A percentile compares a stretch with the other conserved stretches of the same genome.
These are phyloP conservation scores for Mikania micrantha DNA, from an alignment of 129 eudicot species.

Conservation along the genomic window DNA sequence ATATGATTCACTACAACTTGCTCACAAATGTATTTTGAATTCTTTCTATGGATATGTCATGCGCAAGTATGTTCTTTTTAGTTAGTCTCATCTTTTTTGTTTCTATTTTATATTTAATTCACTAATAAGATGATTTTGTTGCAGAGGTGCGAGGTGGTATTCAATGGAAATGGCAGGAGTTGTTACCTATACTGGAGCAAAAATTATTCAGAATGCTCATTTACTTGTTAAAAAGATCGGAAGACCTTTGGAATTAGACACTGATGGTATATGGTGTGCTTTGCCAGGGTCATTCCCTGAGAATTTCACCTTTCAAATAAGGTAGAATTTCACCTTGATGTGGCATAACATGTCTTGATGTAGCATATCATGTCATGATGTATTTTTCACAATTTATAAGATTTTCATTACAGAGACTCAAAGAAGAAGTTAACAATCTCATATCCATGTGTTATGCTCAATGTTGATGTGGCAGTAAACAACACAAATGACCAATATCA, in stretches of 20 bases:
- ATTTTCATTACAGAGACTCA: constrained; percentile 44
- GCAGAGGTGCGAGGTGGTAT: constrained; percentile 99
- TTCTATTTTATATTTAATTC: constrained; percentile 6
- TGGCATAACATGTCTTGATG: background rate
- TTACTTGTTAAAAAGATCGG: constrained; percentile 87
- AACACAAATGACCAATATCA: constrained; percentile 98
- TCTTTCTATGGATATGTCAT: constrained; percentile 98
- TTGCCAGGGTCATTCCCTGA: constrained; percentile 98
- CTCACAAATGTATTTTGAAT: constrained; percentile 97
- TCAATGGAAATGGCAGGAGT: constrained; percentile 99
- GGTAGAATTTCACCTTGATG: constrained; percentile 20
- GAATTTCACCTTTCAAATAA: constrained; percentile 85
- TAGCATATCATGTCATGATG: background rate
- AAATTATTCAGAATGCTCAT: constrained; percentile 94
- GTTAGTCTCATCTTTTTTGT: background rate
- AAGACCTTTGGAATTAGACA: constrained; percentile 93
- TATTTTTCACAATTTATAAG: constrained; percentile 8
- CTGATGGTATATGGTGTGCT: constrained; percentile 98
- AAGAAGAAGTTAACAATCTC: constrained; percentile 90
- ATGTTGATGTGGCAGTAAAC: constrained; percentile 93
- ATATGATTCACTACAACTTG: constrained; percentile 95
- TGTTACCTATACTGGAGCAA: constrained; percentile 98
- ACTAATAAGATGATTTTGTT: constrained; percentile 18
- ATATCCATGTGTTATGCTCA: constrained; percentile 99
- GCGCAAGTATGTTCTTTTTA: constrained; percentile 73